Base-by-base conservation (phyloP, 2,329 filamentous ascomycete genomes). In the Endocalyx cinctus region DNA sequence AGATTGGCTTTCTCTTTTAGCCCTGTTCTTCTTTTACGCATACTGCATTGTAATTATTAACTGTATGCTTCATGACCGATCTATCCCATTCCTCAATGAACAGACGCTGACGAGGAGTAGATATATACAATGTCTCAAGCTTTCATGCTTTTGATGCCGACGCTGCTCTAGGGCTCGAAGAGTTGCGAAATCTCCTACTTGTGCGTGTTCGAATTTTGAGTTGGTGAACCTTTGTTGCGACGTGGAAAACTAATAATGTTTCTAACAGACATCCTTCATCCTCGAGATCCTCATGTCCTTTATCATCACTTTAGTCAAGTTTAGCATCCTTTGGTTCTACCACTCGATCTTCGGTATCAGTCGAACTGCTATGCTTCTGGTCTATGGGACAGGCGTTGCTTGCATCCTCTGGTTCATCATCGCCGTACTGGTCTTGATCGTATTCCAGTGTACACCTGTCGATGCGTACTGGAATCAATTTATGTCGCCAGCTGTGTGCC, bases 281-380 rank as follows among this genome's bases (percentile, higher is more conserved):
- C 15, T 5, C 20, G 33, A 35, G 17, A 16, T 39, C n/a, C 6
- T 34, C 4, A 34, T 38, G 17, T 27, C 31, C 4, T 3, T 5
- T 10, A n/a, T 5, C 17, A 27, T 40, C 17, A 34, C 38, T 1
- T 20, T 17, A 3, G 17, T 37, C 22, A 40, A 40, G 16, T 14
- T 40, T n/a, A 34, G 29, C 20, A 33, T 40, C 11, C 31, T 40
- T 3, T 29, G 29, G 26, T 34, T 40, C 13, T 40, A 37, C 34
- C 17, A 34, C 23, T n/a, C 17, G 17, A 15, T 40, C 2, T 40
- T 40, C 27, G 10, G 17, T 12, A 18, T 37, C 17, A 28, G 22
- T 4, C 12, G 4, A 8, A 28, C 5, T 2, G 13, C 34, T 3
- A n/a, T n/a, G 11, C 22, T 22, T 10, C 15, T 23, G 10, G 37